Conservation (phyloP, 495 filamentous ascomycete species). For the Amniculicola lignicola region DNA sequence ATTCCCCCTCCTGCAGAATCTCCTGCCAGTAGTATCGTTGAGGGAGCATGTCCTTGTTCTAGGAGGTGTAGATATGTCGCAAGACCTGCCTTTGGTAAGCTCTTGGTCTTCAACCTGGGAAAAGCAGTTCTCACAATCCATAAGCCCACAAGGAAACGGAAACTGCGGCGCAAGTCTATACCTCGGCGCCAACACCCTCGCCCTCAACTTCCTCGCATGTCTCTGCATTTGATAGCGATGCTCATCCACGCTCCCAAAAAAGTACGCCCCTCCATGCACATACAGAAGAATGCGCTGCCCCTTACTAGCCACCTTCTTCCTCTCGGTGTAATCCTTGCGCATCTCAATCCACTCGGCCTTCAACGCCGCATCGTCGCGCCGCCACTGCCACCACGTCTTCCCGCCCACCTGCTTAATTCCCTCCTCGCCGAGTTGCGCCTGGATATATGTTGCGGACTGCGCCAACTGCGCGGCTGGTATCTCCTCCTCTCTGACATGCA, state of each 20-base stretch:
- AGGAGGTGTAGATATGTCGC: slow-evolving; percentile 83
- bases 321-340: slow-evolving; percentile 71
- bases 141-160: slow-evolving; percentile 86
- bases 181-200: slow-evolving; percentile 78
- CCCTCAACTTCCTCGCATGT: slow-evolving; percentile 89
- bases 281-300: slow-evolving; percentile 85
- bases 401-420: slow-evolving; percentile 76
- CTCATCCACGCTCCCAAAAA: slow-evolving; percentile 89
- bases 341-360: slow-evolving; percentile 96
- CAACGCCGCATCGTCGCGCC: slow-evolving; percentile 57
- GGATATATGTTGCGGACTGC: slow-evolving; percentile 59
- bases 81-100: slow-evolving; percentile 42
- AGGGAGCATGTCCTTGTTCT: slow-evolving; percentile 61
- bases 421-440: slow-evolving; percentile 68
- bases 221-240: slow-evolving; percentile 95
- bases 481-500: slow-evolving; percentile 68
- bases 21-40: slow-evolving; percentile 77
- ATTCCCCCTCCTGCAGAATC: slow-evolving; percentile 91
- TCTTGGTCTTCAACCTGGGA: not conserved
- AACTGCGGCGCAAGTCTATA: slow-evolving; percentile 92
- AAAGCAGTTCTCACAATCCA: slow-evolving; percentile 57
- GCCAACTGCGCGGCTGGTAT: slow-evolving; percentile 61
- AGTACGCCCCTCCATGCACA: slow-evolving; percentile 80
- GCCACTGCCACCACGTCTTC: slow-evolving; percentile 92
- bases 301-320: slow-evolving; percentile 59